Conservation (phyloP, 139 green algal species). For the Ostreobium quekettii region DNA sequence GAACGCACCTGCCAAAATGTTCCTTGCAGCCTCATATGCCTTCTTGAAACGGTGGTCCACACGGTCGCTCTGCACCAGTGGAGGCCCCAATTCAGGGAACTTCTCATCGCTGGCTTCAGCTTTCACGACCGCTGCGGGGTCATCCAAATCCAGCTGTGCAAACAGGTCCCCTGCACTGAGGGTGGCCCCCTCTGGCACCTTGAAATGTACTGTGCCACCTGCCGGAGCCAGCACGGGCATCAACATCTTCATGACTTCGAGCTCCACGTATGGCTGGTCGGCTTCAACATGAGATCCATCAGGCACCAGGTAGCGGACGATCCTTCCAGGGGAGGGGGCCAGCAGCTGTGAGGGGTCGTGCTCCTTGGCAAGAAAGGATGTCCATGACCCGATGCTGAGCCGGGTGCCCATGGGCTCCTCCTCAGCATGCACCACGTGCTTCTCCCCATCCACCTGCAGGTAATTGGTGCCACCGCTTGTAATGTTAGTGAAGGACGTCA, state of each 20-base stretch:
- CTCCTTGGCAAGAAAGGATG: slow-evolving; percentile 84
- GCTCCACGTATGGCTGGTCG: slow-evolving; percentile 69
- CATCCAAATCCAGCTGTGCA: slow-evolving; percentile 65
- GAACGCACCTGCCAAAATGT: slow-evolving; percentile 59
- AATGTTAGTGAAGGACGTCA: too few species aligned
- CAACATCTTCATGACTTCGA: slow-evolving; percentile 92
- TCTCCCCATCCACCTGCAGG: slow-evolving; percentile 76
- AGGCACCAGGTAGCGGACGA: slow-evolving; percentile 67
- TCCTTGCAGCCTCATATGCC: slow-evolving; percentile 40
- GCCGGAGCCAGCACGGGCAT: slow-evolving; percentile 73
- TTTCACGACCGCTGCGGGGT: slow-evolving; percentile 35
- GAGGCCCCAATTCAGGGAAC: slow-evolving; percentile 70
- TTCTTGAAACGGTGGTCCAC: slow-evolving; percentile 46
- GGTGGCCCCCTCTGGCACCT: slow-evolving; percentile 62
- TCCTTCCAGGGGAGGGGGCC: slow-evolving; percentile 63
- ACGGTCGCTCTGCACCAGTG: slow-evolving; percentile 31
- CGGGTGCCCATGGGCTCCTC: slow-evolving; percentile 83
- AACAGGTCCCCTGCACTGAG: slow-evolving; percentile 72
- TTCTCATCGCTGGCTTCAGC: slow-evolving; percentile 16
- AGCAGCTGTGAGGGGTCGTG: slow-evolving; percentile 55
- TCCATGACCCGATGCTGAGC: slow-evolving; percentile 79
- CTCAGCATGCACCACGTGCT: slow-evolving; percentile 88
- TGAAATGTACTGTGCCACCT: slow-evolving; percentile 54
- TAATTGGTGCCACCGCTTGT: too few species aligned
- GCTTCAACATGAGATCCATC: slow-evolving; percentile 52